phyloP scores from a whole-genome alignment of 176 grass and related monocot genomes.

The Cenchrus americanus region DNA sequence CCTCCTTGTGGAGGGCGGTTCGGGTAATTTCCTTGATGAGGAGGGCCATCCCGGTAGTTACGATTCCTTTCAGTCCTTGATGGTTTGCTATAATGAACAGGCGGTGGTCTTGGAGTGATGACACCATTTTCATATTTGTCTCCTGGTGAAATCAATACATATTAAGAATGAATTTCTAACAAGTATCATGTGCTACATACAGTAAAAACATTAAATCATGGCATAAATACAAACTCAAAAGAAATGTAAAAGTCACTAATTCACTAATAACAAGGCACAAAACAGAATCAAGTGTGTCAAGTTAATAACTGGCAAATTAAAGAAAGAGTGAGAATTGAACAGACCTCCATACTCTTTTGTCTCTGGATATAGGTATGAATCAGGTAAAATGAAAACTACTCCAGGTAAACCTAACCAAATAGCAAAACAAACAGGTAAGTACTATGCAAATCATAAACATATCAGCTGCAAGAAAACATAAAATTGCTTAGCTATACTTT shows the following conservation, averaged over 20 bases:
- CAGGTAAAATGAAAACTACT: constrained; percentile 93
- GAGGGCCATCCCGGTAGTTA: constrained; percentile 50
- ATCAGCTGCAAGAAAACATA: constrained; percentile 6
- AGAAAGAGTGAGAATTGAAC: constrained; percentile 18
- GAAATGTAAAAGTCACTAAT: background rate
- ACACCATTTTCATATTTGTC: constrained; percentile 93
- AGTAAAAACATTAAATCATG: background rate
- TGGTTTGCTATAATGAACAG: constrained; percentile 70
- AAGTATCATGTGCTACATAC: background rate
- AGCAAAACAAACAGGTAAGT: constrained; percentile 26
- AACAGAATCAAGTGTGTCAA: background rate
- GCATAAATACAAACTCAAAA: background rate
- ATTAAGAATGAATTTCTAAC: background rate
- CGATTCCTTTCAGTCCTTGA: constrained; percentile 61
- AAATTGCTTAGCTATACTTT: background rate
- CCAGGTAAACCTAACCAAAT: constrained; percentile 79
- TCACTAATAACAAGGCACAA: background rate
- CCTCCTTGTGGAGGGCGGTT: constrained; percentile 50
- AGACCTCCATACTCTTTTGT: constrained; percentile 98
- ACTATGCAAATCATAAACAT: background rate
- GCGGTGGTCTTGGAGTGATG: constrained; percentile 82
- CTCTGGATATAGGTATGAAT: constrained; percentile 93
- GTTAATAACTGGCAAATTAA: background rate
- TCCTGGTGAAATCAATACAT: constrained; percentile 56
- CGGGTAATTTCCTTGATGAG: constrained; percentile 50